Evolutionary conservation across 2,329 filamentous ascomycete species (phyloP).

Genomic region (Gaeumannomyces sp.): DNA sequence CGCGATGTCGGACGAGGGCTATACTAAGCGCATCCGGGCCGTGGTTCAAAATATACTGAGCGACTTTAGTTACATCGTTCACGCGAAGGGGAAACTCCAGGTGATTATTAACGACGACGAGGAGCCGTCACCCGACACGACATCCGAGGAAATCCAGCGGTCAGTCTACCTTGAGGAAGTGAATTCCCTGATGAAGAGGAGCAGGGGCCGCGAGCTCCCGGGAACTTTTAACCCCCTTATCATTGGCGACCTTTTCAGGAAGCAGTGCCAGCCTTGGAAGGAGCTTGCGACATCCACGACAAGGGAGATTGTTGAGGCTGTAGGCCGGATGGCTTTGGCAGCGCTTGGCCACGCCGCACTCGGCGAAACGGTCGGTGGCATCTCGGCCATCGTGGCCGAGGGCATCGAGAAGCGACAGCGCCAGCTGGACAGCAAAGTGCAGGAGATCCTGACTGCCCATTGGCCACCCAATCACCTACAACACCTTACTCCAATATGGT

Average conservation of each 20-base stretch:
- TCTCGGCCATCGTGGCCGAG: slow-evolving; percentile 16
- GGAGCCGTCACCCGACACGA: too few species aligned
- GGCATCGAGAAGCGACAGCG: slow-evolving; percentile 17
- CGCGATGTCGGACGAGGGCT: slow-evolving; percentile 21
- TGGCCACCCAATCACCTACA: slow-evolving; percentile 34
- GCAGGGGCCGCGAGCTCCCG: slow-evolving; percentile 28
- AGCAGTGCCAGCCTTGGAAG: slow-evolving; percentile 27
- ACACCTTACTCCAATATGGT: slow-evolving; percentile 30
- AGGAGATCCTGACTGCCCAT: slow-evolving; percentile 23
- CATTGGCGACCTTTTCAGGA: slow-evolving; percentile 25
- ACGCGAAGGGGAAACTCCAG: slow-evolving; percentile 32
- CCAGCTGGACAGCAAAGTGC: slow-evolving; percentile 18
- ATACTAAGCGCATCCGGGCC: slow-evolving; percentile 43
- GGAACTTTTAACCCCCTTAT: slow-evolving; percentile 30
- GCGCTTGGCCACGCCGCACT: slow-evolving; percentile 19
- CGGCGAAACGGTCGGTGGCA: slow-evolving; percentile 16
- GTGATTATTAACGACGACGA: slow-evolving; percentile 23
- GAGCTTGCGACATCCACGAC: slow-evolving; percentile 15
- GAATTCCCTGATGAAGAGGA: slow-evolving; percentile 20
- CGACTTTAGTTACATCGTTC: slow-evolving; percentile 40
- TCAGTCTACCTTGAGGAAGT: slow-evolving; percentile 19
- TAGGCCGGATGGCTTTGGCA: slow-evolving; percentile 12
- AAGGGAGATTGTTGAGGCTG: slow-evolving; percentile 17
- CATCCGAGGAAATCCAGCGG: background rate
- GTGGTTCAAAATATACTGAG: slow-evolving; percentile 43